These are phyloP conservation scores for Syzygium aqueum DNA, from an alignment of 345 rosid species.

Conservation along the genomic window DNA sequence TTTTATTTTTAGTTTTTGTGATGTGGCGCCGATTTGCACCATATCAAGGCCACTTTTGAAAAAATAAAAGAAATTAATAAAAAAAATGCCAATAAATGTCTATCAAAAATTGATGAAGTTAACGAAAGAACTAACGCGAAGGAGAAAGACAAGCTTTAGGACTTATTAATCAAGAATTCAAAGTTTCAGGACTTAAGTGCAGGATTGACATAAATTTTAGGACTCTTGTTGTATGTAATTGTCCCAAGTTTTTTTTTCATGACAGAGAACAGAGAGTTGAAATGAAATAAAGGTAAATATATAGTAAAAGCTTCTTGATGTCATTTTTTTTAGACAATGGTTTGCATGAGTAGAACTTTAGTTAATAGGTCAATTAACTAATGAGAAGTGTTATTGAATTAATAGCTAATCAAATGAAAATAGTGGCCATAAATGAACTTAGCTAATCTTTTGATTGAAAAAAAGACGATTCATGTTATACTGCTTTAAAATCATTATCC, in stretches of 20 bases:
- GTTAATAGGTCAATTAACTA: neutral
- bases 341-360: neutral
- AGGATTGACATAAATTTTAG: no score
- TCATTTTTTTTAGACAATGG: neutral
- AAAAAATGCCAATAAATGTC: no score
- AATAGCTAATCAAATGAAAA: neutral
- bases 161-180: neutral
- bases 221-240: no score
- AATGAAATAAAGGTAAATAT: neutral
- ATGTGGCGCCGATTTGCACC: no score
- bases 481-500: neutral
- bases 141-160: no score
- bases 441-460: neutral
- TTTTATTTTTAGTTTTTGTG: no score
- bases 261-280: neutral
- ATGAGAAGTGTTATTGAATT: neutral
- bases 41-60: no score
- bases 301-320: neutral
- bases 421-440: neutral
- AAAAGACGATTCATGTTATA: neutral
- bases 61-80: no score
- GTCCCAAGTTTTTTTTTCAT: neutral
- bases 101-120: no score
- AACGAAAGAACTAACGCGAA: no score
- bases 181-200: no score